Evolutionary conservation across 2,329 filamentous ascomycete species (phyloP).

Genomic region (Bipolaris victoriae): DNA sequence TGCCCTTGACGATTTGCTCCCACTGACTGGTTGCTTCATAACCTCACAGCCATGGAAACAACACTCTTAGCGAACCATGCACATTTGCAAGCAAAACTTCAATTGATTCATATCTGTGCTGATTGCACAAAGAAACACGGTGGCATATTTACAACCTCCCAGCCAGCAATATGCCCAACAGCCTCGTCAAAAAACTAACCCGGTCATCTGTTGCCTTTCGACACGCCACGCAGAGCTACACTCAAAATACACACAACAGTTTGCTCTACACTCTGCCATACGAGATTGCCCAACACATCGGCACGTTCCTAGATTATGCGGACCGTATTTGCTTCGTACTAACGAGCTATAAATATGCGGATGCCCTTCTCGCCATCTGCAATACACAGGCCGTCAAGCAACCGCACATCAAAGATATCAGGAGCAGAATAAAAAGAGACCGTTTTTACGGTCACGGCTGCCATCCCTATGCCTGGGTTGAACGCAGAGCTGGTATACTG

Average conservation of each 20-base stretch:
- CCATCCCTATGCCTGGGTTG: not conserved
- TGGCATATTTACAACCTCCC: not conserved
- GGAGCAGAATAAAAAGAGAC: not conserved
- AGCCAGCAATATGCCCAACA: not conserved
- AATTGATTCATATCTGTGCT: not conserved
- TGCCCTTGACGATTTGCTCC: too few relatives aligned
- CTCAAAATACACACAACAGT: not conserved
- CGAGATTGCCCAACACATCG: constrained; percentile 1
- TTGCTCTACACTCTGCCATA: constrained; percentile 2
- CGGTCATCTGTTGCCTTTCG: not conserved
- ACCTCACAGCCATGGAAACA: not conserved
- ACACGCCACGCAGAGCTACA: not conserved
- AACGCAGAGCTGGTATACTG: not conserved
- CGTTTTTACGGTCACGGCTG: not conserved
- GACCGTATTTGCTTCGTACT: constrained; percentile 3
- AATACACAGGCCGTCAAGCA: not conserved
- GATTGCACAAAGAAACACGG: not conserved
- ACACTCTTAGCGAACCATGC: not conserved
- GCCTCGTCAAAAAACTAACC: not conserved
- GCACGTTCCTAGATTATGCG: not conserved
- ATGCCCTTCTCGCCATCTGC: not conserved
- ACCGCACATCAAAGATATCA: not conserved
- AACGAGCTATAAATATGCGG: not conserved
- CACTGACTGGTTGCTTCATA: not conserved
- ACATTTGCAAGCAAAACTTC: not conserved